Percentiles rank a stretch among this genome's conserved stretches.
Evolutionary conservation across 257 asterid genomes (phyloP).

Genomic region (Jasminum sambac): DNA sequence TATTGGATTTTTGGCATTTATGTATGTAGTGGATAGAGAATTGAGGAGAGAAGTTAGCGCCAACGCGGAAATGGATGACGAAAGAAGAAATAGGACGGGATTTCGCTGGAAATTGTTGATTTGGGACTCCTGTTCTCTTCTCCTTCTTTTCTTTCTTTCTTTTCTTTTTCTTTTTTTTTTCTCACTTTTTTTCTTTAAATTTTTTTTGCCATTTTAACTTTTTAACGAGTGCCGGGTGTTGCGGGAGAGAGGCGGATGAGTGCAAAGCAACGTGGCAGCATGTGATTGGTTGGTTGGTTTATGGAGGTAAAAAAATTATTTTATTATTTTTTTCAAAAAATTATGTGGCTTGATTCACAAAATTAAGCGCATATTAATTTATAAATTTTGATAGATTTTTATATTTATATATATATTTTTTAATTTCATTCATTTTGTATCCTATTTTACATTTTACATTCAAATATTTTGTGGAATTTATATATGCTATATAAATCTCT

Average conservation of each 20-base stretch:
- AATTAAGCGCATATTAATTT: too few species aligned
- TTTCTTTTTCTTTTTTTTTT: neutral
- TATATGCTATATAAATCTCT: too few species aligned
- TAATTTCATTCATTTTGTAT: too few species aligned
- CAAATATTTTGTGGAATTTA: too few species aligned
- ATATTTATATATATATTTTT: too few species aligned
- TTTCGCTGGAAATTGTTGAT: neutral
- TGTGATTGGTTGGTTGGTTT: conserved; percentile 19
- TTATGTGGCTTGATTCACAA: neutral
- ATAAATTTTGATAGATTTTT: too few species aligned
- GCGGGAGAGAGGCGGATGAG: conserved; percentile 8
- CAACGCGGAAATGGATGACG: conserved; percentile 26
- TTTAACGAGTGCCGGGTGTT: neutral
- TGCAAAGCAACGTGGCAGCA: conserved; percentile 26
- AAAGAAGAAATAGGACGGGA: neutral
- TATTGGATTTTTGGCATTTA: neutral
- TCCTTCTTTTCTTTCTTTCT: neutral
- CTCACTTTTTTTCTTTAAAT: too few species aligned
- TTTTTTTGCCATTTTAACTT: too few species aligned
- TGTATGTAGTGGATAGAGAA: conserved; percentile 21
- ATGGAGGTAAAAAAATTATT: conserved; percentile 21
- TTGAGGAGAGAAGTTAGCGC: conserved; percentile 38
- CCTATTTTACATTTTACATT: too few species aligned
- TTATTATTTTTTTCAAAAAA: neutral
- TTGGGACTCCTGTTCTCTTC: neutral